phyloP scores from a whole-genome alignment of 352 stramenopile species.

The Detonula confervacea region DNA sequence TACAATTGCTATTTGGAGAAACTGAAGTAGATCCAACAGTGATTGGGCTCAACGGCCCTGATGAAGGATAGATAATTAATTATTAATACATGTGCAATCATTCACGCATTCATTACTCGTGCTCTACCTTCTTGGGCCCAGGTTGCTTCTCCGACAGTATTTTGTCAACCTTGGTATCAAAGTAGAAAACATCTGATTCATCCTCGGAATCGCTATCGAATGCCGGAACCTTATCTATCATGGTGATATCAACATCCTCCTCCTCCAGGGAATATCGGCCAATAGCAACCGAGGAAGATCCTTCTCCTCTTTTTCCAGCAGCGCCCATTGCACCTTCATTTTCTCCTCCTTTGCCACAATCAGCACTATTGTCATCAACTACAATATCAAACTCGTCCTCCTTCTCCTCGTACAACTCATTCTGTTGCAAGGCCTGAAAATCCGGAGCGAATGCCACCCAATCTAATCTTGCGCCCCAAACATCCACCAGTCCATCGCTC shows the following conservation, averaged over 20 bases:
- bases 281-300: background rate
- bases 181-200: conserved; percentile 73
- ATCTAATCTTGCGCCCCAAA: conserved; percentile 74
- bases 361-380: conserved; percentile 24
- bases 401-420: conserved; percentile 80
- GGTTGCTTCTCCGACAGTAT: conserved; percentile 34
- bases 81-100: no score
- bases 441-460: conserved; percentile 82
- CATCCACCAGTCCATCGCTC: conserved; percentile 76
- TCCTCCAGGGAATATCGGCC: conserved; percentile 25
- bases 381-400: conserved; percentile 83
- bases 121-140: conserved; percentile 11
- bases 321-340: conserved; percentile 4
- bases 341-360: conserved; percentile 29
- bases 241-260: conserved; percentile 70
- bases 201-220: conserved; percentile 78
- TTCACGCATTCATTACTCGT: background rate
- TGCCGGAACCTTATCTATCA: conserved; percentile 57
- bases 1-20: no score
- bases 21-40: no score
- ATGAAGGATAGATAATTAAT: no score
- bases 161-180: conserved; percentile 65
- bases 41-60: no score
- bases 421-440: conserved; percentile 79
- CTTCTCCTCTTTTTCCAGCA: background rate